Conservation (phyloP, 164 flowering plant species). For the Malania oleifera region DNA sequence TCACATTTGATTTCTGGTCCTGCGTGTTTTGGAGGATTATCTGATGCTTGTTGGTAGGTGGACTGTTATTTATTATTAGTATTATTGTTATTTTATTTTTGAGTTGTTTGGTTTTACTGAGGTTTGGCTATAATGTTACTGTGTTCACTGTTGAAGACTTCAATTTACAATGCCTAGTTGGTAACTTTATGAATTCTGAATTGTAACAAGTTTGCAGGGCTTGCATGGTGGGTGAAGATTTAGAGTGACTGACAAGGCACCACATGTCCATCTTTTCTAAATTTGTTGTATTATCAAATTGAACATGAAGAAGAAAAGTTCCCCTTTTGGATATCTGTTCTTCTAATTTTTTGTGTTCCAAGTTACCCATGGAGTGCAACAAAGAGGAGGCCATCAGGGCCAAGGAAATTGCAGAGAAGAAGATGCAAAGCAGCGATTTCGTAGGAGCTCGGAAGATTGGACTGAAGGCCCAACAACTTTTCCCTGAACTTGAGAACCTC, state of each 20-base stretch:
- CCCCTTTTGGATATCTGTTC: neutral
- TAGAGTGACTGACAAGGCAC: constrained; percentile 5
- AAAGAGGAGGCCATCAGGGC: constrained; percentile 58
- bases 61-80: neutral
- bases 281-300: neutral
- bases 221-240: constrained; percentile 3
- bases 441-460: constrained; percentile 35
- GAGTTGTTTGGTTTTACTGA: too few species aligned
- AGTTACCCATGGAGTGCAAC: constrained; percentile 43
- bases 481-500: constrained; percentile 41
- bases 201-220: neutral
- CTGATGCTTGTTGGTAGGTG: neutral
- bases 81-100: too few species aligned
- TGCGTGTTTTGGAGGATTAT: neutral
- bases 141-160: too few species aligned
- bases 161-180: too few species aligned
- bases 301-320: neutral
- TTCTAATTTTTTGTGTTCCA: neutral
- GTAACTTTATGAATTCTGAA: too few species aligned
- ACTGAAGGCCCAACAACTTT: constrained; percentile 37
- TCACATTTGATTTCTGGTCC: neutral
- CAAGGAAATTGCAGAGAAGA: constrained; percentile 37
- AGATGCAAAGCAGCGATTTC: constrained; percentile 36
- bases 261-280: neutral
- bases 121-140: too few species aligned